These are phyloP conservation scores for Xylaria venustula DNA, from an alignment of 495 filamentous ascomycete genomes.

Conservation along the genomic window DNA sequence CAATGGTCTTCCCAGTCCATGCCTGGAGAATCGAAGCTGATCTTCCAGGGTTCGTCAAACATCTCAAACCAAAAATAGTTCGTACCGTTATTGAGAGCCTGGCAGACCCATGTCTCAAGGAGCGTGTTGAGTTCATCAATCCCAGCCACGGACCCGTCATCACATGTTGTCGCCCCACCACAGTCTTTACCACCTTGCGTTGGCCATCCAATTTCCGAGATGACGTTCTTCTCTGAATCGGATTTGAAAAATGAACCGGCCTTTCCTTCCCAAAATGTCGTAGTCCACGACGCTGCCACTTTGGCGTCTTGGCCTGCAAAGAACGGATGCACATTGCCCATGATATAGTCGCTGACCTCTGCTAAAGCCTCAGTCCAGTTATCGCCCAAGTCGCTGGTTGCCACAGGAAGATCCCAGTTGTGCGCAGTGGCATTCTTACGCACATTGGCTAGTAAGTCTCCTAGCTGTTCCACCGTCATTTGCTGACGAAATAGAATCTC, in stretches of 20 bases:
- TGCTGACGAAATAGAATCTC: slow-evolving; percentile 85
- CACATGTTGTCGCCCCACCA: slow-evolving; percentile 54
- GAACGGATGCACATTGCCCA: slow-evolving; percentile 98
- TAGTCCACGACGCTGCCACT: slow-evolving; percentile 78
- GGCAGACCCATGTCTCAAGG: slow-evolving; percentile 84
- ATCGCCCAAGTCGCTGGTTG: slow-evolving; percentile 86
- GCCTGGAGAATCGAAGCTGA: slow-evolving; percentile 61
- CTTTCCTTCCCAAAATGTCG: slow-evolving; percentile 74
- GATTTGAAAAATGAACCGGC: slow-evolving; percentile 55
- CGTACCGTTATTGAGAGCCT: slow-evolving; percentile 72
- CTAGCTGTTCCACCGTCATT: slow-evolving; percentile 64
- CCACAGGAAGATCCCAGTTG: slow-evolving; percentile 69
- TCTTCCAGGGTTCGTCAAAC: slow-evolving; percentile 96
- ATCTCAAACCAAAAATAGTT: slow-evolving; percentile 97
- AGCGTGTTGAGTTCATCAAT: slow-evolving; percentile 82
- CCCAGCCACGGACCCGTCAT: slow-evolving; percentile 70
- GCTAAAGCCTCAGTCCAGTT: slow-evolving; percentile 76
- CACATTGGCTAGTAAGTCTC: slow-evolving; percentile 64
- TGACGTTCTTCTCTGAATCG: slow-evolving; percentile 65
- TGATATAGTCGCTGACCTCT: slow-evolving; percentile 73
- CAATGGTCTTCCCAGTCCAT: slow-evolving; percentile 94
- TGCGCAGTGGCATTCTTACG: slow-evolving; percentile 65
- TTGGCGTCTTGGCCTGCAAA: slow-evolving; percentile 76
- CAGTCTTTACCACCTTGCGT: slow-evolving; percentile 80
- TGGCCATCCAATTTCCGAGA: slow-evolving; percentile 93